Base-by-base conservation (phyloP, 352 stramenopile genomes). In the Phytophthora uliginosa region DNA sequence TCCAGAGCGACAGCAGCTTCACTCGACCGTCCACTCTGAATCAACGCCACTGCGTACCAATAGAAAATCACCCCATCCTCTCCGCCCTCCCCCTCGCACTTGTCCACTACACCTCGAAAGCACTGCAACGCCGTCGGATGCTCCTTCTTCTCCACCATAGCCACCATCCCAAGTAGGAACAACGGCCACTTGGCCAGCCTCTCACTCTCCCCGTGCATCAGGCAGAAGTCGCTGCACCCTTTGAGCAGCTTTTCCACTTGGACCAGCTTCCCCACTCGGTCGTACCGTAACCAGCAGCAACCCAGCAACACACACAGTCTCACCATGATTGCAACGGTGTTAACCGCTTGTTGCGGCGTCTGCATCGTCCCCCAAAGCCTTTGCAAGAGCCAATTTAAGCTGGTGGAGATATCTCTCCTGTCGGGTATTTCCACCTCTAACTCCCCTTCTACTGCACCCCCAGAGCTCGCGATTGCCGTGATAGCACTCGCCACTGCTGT, bases 31-130 rank as follows among this genome's bases (percentile, higher is more conserved):
- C 59, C 71, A 33, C 73, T 85, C 36, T 74, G 69, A 51, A 81
- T 71, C 26, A 93, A 65, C 10, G 77, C 69, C 26, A 92, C 71
- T 0, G 84, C 84, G 50, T 84, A 82, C 87, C 87, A 95, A 56
- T 91, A 95, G 33, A 76, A 70, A 12, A 90, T 51, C 10, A 68
- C 67, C 1, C 82, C 62, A 6, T 63, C 40, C 4, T 59, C 51
- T 3, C 18, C 62, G 4, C 62, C 40, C 4, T 59, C 51, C 1
- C 18, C 7, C 13, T n/a, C 20, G 17, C 34, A 59, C 31, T 31
- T 50, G 1, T 59, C 59, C 22, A 77, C 67, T 1, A 64, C 77
- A n/a, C 52, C 36, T 13, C 28, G 52, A 38, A 94, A 83, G 45
- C 62, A 77, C 12, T 34, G 9, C 24, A 91, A 28, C 9, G 82